Conservation (phyloP, 371 early-diverging fungal species). For the Haplosporangium sp. region DNA sequence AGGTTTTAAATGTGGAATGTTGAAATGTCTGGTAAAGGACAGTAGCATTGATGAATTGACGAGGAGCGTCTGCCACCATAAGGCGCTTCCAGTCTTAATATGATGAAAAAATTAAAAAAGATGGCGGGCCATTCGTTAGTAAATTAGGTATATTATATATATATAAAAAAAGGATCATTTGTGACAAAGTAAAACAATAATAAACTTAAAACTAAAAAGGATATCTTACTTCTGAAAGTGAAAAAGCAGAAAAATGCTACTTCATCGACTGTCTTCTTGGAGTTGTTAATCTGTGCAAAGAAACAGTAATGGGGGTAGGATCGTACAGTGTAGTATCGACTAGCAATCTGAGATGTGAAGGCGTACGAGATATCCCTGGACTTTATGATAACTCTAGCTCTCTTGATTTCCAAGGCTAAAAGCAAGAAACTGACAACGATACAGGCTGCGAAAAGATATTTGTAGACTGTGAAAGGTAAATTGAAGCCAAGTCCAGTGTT, state of each 20-base stretch:
- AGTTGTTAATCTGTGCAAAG: constrained; percentile 77
- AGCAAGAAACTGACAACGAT: constrained; percentile 78
- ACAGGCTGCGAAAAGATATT: constrained; percentile 78
- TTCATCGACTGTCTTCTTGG: constrained; percentile 72
- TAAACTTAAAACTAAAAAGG: no score
- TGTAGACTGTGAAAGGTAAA: constrained; percentile 58
- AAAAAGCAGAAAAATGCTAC: constrained; percentile 90
- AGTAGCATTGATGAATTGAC: constrained; percentile 77
- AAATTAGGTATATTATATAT: neutral
- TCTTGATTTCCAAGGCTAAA: constrained; percentile 76
- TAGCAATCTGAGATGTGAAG: constrained; percentile 81
- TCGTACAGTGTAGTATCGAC: constrained; percentile 69
- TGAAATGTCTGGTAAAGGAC: constrained; percentile 60
- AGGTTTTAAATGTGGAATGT: neutral
- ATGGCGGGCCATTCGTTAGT: neutral
- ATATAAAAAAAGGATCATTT: no score
- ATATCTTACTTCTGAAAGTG: constrained; percentile 75
- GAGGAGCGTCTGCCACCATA: constrained; percentile 87
- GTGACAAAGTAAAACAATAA: no score
- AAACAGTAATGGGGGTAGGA: constrained; percentile 85
- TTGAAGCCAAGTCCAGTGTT: constrained; percentile 53
- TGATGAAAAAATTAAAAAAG: neutral
- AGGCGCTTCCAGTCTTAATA: constrained; percentile 84
- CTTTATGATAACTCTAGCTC: constrained; percentile 71
- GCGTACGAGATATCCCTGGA: constrained; percentile 83